Base-by-base conservation (phyloP, 441 rosid genomes). In the Brassica balearica region DNA sequence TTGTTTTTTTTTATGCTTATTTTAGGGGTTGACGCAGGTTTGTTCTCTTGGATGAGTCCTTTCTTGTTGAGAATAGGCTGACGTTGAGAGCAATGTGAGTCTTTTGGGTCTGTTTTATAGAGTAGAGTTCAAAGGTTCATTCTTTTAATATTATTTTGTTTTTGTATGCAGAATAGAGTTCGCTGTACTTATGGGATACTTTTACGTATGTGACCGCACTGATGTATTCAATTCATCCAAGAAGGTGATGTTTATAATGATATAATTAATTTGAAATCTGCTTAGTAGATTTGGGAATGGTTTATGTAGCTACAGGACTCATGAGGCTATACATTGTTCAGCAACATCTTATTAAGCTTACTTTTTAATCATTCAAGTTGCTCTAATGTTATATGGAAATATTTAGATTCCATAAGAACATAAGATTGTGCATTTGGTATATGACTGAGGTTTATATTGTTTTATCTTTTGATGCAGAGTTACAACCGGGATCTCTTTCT, bases 401-500 rank as follows among this genome's bases (percentile, higher is more conserved):
- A 36, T n/a, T 2, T 48, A 10, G 36, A 68, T 38, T 12, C 66
- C 41, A 64, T 17, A 55, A 41, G 53, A 43, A 60, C 41, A 64
- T 17, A 55, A 41, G 53, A 43, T 43, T 75, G 32, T 63, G 14
- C 17, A 70, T 72, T 75, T 53, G 22, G 46, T 41, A 29, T 60
- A 55, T 38, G 58, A 80, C 78, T 61, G 14, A 53, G 59, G 29
- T 41, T 80, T 84, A n/a, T 25, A 11, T 48, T 75, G 59, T 17
- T 63, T 69, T 77, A 29, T 62, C 9, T 59, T 60, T 77, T 77
- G 74, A 25, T 76, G 73, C 93, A 91, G 96, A 87, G 77, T 78
- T 91, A 85, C 88, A 88, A 86, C 77, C 87, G 92, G 36, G 96
- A 91, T 83, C 91, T 91, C 73, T 91, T 91, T 85, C 72, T 87